Conservation (phyloP, 805 yeast species). For the Wickerhamomyces canadensis region DNA sequence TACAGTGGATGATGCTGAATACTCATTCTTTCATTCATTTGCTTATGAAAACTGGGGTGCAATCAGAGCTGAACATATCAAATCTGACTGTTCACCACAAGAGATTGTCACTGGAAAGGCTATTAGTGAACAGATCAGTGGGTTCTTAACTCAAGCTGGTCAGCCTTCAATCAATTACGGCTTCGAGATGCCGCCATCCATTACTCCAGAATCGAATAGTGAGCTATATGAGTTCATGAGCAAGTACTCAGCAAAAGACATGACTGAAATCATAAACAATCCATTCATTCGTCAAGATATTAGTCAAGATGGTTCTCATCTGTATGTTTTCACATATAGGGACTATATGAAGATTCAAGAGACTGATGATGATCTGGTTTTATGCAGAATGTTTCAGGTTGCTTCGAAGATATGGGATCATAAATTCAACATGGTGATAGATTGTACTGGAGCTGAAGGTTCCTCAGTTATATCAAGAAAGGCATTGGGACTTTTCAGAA, state of each 20-base stretch:
- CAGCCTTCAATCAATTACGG: conserved; percentile 53
- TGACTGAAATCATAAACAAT: conserved; percentile 36
- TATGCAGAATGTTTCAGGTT: conserved; percentile 57
- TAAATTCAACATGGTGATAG: conserved; percentile 56
- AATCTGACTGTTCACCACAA: conserved; percentile 11
- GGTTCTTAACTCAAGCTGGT: conserved; percentile 44
- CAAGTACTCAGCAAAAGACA: conserved; percentile 51
- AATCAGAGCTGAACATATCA: conserved; percentile 24
- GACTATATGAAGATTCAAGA: conserved; percentile 30
- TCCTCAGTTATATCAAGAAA: conserved; percentile 20
- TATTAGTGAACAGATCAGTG: conserved; percentile 40
- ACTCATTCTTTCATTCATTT: conserved; percentile 40
- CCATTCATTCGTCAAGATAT: conserved; percentile 57
- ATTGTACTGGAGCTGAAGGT: conserved; percentile 57
- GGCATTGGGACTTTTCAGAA: conserved; percentile 33
- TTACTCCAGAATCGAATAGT: conserved; percentile 44
- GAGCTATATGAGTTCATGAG: conserved; percentile 71
- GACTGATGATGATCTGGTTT: conserved; percentile 42
- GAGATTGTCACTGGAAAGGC: conserved; percentile 19
- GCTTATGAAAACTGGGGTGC: conserved; percentile 44
- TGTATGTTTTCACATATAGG: conserved; percentile 47
- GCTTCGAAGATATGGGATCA: conserved; percentile 69
- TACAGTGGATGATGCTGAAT: conserved; percentile 23
- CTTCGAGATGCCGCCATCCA: conserved; percentile 49
- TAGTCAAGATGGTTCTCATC: conserved; percentile 68